These are phyloP conservation scores for Taxawa tesnikishii DNA, from an alignment of 2,329 filamentous ascomycete species.

Conservation along the genomic window DNA sequence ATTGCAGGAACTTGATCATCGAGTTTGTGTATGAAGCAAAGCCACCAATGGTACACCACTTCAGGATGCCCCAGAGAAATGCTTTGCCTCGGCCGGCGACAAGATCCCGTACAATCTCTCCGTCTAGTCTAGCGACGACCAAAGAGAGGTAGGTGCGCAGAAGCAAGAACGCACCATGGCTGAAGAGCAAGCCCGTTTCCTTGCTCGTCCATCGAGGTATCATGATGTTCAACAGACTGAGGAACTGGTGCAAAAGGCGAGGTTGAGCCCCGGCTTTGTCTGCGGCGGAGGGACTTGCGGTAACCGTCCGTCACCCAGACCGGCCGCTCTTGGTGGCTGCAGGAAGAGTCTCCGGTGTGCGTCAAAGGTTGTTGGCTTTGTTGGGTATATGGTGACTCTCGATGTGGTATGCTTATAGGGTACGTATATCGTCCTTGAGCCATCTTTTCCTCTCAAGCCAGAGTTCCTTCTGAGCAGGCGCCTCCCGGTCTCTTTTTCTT, in stretches of 20 bases:
- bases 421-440: slow-evolving; percentile 87
- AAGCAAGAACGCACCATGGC: slow-evolving; percentile 81
- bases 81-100: slow-evolving; percentile 86
- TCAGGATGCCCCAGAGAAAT: slow-evolving; percentile 78
- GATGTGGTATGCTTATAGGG: slow-evolving; percentile 79
- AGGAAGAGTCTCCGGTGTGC: slow-evolving; percentile 88
- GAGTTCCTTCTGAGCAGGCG: slow-evolving; percentile 83
- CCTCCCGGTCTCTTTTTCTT: slow-evolving; percentile 71
- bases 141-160: slow-evolving; percentile 88
- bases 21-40: slow-evolving; percentile 96
- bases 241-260: slow-evolving; percentile 96
- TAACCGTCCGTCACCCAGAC: slow-evolving; percentile 52
- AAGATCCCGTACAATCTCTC: slow-evolving; percentile 89
- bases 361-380: slow-evolving; percentile 89
- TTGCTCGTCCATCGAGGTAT: slow-evolving; percentile 92
- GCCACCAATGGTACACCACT: slow-evolving; percentile 91
- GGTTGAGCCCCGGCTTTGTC: slow-evolving; percentile 85
- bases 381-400: slow-evolving; percentile 82
- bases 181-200: slow-evolving; percentile 79
- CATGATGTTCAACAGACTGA: slow-evolving; percentile 95
- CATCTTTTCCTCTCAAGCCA: slow-evolving; percentile 86
- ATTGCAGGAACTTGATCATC: slow-evolving; percentile 97
- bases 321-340: slow-evolving; percentile 74
- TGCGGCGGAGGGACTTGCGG: slow-evolving; percentile 69
- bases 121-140: slow-evolving; percentile 83